Conservation (phyloP, 768 basidiomycete genomes). For the Austroboletus eburneus region DNA sequence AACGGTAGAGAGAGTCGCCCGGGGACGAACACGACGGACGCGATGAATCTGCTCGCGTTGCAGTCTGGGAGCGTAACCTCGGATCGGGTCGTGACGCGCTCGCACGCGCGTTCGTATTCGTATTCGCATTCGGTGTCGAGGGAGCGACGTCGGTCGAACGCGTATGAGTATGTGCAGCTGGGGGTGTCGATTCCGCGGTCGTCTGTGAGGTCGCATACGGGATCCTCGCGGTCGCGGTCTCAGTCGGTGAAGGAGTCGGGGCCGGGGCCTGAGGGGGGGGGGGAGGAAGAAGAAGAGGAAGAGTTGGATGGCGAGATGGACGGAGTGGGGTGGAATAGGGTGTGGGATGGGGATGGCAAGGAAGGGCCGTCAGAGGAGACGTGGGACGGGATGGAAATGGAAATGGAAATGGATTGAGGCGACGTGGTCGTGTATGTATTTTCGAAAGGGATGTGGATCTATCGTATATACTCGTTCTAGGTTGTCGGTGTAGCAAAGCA, state of each 20-base stretch:
- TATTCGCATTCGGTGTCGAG: not conserved
- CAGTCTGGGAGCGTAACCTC: not conserved
- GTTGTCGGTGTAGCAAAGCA: no score
- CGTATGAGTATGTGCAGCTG: constrained; percentile 6
- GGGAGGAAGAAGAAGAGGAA: constrained; percentile 31
- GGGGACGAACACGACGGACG: constrained; percentile 21
- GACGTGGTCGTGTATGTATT: no score
- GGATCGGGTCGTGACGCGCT: not conserved
- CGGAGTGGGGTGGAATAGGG: not conserved
- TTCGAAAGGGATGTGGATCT: no score
- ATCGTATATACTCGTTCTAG: no score
- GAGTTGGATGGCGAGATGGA: not conserved
- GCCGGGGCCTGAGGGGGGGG: constrained; percentile 34
- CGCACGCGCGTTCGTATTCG: constrained; percentile 4
- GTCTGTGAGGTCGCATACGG: constrained; percentile 41
- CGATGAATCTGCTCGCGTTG: constrained; percentile 24
- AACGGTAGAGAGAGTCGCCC: not conserved
- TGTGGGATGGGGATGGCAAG: constrained; percentile 1
- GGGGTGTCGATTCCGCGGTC: constrained; percentile 53
- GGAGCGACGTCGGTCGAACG: constrained; percentile 14
- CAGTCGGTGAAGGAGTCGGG: constrained; percentile 30
- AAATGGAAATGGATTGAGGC: constrained; percentile 34
- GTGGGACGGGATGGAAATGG: constrained; percentile 56
- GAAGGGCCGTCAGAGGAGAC: no score
- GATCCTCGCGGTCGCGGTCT: constrained; percentile 26